Conservation (phyloP, 2,329 filamentous ascomycete genomes). For the Cytospora piceicola region DNA sequence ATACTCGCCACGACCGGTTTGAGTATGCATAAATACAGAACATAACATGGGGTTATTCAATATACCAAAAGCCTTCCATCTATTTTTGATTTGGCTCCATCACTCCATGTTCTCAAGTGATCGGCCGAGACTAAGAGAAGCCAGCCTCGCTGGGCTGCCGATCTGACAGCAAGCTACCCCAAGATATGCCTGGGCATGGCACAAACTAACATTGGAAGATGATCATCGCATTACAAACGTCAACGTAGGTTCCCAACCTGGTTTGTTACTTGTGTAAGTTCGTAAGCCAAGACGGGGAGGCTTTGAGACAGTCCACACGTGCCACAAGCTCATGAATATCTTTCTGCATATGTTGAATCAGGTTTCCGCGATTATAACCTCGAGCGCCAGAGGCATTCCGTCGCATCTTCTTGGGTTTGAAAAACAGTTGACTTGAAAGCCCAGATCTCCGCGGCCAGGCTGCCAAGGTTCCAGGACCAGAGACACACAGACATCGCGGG, state of each 20-base stretch:
- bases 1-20: not conserved
- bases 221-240: not conserved
- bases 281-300: not conserved
- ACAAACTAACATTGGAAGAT: not conserved
- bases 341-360: not conserved
- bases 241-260: not conserved
- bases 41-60: not conserved
- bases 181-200: not conserved
- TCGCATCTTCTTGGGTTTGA: not conserved
- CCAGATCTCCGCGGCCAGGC: not conserved
- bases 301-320: no score
- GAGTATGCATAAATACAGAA: not conserved
- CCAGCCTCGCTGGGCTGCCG: not conserved
- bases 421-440: not conserved
- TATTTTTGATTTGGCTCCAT: not conserved
- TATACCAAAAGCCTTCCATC: not conserved
- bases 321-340: not conserved
- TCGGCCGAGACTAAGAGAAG: not conserved
- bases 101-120: not conserved
- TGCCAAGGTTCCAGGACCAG: not conserved
- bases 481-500: conserved; percentile 3
- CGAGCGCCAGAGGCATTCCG: not conserved
- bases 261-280: not conserved
- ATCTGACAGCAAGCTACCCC: not conserved
- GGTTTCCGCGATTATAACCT: not conserved